Evolutionary conservation across 2,329 filamentous ascomycete genomes (phyloP).

Genomic region (Lasiodiplodia hormozganensis): DNA sequence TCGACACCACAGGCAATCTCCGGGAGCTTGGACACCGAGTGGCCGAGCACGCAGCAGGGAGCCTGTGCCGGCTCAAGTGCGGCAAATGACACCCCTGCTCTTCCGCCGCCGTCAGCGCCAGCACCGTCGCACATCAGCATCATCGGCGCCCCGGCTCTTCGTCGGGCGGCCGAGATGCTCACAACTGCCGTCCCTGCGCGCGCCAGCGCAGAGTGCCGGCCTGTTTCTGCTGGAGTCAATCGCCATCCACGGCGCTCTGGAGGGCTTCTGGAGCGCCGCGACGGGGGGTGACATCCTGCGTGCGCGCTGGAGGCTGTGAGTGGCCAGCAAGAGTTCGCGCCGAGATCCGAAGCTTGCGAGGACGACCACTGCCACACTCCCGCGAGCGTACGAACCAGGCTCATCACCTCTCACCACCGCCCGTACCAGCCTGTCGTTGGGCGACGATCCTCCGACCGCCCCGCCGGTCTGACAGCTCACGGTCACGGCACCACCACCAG

Average conservation of each 20-base stretch:
- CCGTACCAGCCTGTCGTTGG: not conserved
- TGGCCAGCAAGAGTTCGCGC: not conserved
- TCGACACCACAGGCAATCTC: constrained; percentile 18
- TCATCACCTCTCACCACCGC: constrained; percentile 22
- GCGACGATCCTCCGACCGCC: constrained; percentile 3
- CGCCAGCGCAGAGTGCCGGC: not conserved
- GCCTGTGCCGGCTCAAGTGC: not conserved
- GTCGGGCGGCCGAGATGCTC: not conserved
- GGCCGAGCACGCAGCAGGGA: constrained; percentile 4
- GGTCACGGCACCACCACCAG: not conserved
- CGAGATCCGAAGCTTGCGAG: constrained; percentile 9
- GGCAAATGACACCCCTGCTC: not conserved
- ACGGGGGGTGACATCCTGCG: not conserved
- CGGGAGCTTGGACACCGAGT: constrained; percentile 2
- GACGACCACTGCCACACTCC: constrained; percentile 10
- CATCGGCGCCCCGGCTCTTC: constrained; percentile 9
- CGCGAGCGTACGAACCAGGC: constrained; percentile 1
- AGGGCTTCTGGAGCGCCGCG: not conserved
- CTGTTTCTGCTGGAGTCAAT: constrained; percentile 1
- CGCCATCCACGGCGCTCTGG: not conserved
- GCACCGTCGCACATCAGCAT: constrained; percentile 21
- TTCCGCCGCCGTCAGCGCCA: constrained; percentile 14
- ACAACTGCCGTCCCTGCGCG: constrained; percentile 6
- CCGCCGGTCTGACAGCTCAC: constrained; percentile 6
- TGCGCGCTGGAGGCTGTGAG: constrained; percentile 8